Evolutionary conservation across 192 early-diverging fungal species (phyloP).

Genomic region (Gaertneriomyces sp.): DNA sequence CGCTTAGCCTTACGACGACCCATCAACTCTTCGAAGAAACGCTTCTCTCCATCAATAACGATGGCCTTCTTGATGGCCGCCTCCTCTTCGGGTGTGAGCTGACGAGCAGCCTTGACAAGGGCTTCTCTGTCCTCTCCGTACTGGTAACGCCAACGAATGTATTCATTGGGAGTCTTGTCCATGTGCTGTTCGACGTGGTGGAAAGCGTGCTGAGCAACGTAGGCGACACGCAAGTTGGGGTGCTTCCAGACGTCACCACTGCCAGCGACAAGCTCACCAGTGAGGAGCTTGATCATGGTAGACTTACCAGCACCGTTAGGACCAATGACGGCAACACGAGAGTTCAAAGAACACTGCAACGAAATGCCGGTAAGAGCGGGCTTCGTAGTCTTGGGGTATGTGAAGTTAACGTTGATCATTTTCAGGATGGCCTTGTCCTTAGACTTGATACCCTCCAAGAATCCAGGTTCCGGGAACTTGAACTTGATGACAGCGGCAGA

Average conservation of each 20-base stretch:
- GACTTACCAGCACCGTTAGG: slow-evolving; percentile 86
- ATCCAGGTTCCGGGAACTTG: slow-evolving; percentile 73
- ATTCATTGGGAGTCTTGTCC: slow-evolving; percentile 79
- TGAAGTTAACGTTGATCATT: slow-evolving; percentile 69
- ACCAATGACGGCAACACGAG: slow-evolving; percentile 77
- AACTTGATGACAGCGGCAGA: slow-evolving; percentile 60
- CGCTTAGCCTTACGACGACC: slow-evolving; percentile 76
- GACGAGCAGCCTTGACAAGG: slow-evolving; percentile 64
- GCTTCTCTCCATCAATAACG: slow-evolving; percentile 50
- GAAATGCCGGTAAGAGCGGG: slow-evolving; percentile 61
- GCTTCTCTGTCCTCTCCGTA: slow-evolving; percentile 76
- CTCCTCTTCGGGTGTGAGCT: slow-evolving; percentile 64
- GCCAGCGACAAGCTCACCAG: slow-evolving; percentile 68
- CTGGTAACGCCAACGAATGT: slow-evolving; percentile 80
- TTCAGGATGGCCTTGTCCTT: slow-evolving; percentile 77
- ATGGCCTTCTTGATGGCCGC: slow-evolving; percentile 44
- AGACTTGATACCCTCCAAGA: slow-evolving; percentile 73
- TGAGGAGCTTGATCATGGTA: slow-evolving; percentile 77
- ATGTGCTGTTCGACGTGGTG: slow-evolving; percentile 81
- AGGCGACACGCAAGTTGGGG: slow-evolving; percentile 80
- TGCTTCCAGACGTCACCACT: slow-evolving; percentile 73
- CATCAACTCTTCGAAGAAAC: slow-evolving; percentile 57
- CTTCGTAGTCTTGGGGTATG: slow-evolving; percentile 65
- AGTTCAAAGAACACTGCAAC: slow-evolving; percentile 67
- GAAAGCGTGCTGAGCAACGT: slow-evolving; percentile 85